A percentile compares a stretch with the other conserved stretches of the same genome.
These are phyloP conservation scores for Sarocladium kiliense DNA, from an alignment of 2,329 filamentous ascomycete genomes.

Conservation along the genomic window DNA sequence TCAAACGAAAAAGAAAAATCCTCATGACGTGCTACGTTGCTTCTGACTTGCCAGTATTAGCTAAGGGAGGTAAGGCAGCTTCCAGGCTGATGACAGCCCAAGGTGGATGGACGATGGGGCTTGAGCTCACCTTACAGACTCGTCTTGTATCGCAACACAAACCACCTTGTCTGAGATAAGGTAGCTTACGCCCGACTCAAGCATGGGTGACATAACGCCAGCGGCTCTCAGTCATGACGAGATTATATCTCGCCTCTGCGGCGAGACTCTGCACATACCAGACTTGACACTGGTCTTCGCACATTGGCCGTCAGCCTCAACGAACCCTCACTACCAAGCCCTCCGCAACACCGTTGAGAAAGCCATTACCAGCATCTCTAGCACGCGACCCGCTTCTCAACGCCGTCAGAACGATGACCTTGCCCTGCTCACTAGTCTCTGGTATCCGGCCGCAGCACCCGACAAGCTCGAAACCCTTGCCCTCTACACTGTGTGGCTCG, in stretches of 20 bases:
- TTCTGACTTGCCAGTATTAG: too few relatives aligned
- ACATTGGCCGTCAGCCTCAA: constrained; percentile 18
- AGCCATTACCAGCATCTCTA: constrained; percentile 25
- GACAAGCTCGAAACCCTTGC: constrained; percentile 17
- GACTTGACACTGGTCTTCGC: constrained; percentile 19
- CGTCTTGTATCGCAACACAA: too few relatives aligned
- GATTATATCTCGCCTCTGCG: constrained; percentile 19
- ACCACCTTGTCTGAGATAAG: too few relatives aligned
- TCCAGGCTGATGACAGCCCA: too few relatives aligned
- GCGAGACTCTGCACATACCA: constrained; percentile 22
- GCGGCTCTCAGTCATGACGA: constrained; percentile 13
- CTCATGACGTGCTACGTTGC: too few relatives aligned
- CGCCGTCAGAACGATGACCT: constrained; percentile 28
- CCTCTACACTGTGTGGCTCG: constrained; percentile 22
- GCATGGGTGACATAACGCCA: background rate
- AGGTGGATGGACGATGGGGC: too few relatives aligned
- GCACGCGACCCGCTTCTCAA: constrained; percentile 21
- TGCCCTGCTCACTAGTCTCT: constrained; percentile 15
- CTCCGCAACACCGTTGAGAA: constrained; percentile 16
- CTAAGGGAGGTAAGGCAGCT: too few relatives aligned
- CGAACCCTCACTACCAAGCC: constrained; percentile 18
- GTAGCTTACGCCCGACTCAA: too few relatives aligned
- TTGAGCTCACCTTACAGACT: too few relatives aligned
- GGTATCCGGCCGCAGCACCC: constrained; percentile 18
- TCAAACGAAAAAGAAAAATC: too few relatives aligned